Evolutionary conservation across 2,329 filamentous ascomycete species (phyloP).

Genomic region (Colletotrichum sp.): DNA sequence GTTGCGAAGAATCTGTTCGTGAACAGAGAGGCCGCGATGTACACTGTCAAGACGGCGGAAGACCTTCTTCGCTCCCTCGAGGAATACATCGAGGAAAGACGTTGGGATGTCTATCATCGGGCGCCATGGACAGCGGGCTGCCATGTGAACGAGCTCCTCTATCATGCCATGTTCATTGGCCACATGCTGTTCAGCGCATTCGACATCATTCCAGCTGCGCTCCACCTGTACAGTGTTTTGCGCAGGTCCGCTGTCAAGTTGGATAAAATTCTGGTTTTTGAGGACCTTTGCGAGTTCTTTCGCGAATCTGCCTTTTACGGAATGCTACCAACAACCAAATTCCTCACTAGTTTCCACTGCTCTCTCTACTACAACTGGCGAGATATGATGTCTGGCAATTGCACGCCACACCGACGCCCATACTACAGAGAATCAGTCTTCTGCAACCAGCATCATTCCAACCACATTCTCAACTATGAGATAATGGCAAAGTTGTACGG

Average conservation of each 20-base stretch:
- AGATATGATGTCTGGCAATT: no score
- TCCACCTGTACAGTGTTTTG: neutral
- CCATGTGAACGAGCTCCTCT: neutral
- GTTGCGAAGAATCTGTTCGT: no score
- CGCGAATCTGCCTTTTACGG: neutral
- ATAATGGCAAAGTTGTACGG: no score
- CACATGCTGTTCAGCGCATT: neutral
- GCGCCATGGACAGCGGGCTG: neutral
- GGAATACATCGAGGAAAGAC: no score
- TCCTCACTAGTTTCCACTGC: neutral
- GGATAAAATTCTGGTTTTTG: neutral
- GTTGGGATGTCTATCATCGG: no score
- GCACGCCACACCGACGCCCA: neutral
- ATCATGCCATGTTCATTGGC: neutral
- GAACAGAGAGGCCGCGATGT: no score
- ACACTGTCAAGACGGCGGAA: no score
- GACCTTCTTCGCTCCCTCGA: no score
- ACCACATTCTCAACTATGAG: no score
- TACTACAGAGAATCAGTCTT: neutral
- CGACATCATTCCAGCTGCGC: neutral
- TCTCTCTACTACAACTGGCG: neutral
- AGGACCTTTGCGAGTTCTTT: neutral
- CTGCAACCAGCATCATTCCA: neutral
- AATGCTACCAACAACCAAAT: neutral
- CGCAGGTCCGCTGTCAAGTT: neutral